Evolutionary conservation across 2,329 filamentous ascomycete species (phyloP).

Genomic region (Fusarium decemcellulare): DNA sequence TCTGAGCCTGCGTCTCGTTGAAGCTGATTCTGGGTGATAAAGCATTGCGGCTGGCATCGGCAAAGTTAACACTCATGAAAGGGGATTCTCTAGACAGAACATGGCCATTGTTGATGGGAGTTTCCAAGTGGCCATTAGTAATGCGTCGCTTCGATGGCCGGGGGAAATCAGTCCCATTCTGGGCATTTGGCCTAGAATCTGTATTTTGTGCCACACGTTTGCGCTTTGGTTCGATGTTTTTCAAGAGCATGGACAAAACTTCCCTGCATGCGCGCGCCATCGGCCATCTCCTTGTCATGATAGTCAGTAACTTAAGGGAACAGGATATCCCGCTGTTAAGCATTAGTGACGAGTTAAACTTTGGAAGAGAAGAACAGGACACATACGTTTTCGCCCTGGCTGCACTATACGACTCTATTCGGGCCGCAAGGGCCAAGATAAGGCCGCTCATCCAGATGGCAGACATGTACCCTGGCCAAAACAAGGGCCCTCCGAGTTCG

Average conservation of each 20-base stretch:
- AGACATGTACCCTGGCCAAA: constrained; percentile 54
- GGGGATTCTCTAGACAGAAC: too few relatives aligned
- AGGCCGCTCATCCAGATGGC: constrained; percentile 56
- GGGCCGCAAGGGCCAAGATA: constrained; percentile 52
- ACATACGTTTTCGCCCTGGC: constrained; percentile 34
- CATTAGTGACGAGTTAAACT: neutral
- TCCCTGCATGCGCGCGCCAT: constrained; percentile 6
- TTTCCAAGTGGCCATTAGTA: too few relatives aligned
- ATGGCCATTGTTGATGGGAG: too few relatives aligned
- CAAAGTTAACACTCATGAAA: too few relatives aligned
- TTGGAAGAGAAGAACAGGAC: neutral
- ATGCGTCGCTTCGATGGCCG: too few relatives aligned
- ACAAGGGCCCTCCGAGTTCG: constrained; percentile 17
- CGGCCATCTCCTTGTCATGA: neutral
- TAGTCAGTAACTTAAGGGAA: neutral
- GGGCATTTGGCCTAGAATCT: too few relatives aligned
- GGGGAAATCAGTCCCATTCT: too few relatives aligned
- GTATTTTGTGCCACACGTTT: too few relatives aligned
- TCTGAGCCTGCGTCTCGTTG: too few relatives aligned
- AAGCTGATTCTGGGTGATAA: too few relatives aligned
- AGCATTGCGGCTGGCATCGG: too few relatives aligned
- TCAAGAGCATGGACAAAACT: constrained; percentile 5
- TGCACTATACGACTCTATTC: constrained; percentile 47
- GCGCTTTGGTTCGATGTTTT: neutral
- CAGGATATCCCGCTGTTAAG: neutral